These are phyloP conservation scores for Boechera stricta DNA, from an alignment of 345 rosid species.

Conservation along the genomic window DNA sequence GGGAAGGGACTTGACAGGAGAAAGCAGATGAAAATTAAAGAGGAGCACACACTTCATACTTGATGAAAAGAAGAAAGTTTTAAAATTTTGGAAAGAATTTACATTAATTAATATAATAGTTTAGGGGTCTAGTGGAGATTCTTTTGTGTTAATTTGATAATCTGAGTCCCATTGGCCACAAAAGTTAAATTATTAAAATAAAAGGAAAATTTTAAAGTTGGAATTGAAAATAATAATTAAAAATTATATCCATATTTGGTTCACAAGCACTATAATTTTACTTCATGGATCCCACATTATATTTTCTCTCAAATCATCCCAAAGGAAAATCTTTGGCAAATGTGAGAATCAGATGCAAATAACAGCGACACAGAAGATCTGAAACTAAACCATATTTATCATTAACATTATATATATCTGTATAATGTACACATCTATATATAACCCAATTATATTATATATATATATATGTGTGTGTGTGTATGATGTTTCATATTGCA, in stretches of 20 bases:
- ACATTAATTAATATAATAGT: conserved; percentile 14
- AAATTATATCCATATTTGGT: conserved; percentile 16
- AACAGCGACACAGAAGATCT: conserved; percentile 12
- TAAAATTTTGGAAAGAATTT: conserved; percentile 1
- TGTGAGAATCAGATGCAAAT: conserved; percentile 37
- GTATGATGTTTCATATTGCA: conserved; percentile 24
- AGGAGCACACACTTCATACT: conserved; percentile 40
- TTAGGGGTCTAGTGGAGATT: conserved; percentile 44
- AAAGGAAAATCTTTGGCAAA: conserved; percentile 36
- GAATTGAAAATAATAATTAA: not conserved
- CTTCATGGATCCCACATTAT: conserved; percentile 39
- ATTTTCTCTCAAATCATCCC: conserved; percentile 30
- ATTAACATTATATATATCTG: not conserved
- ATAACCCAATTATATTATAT: not conserved
- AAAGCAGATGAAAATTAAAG: conserved; percentile 39
- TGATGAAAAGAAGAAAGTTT: conserved; percentile 38
- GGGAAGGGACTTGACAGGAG: conserved; percentile 43
- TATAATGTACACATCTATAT: not conserved
- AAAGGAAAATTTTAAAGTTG: conserved; percentile 13
- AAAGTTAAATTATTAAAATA: conserved; percentile 2
- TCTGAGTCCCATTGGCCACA: conserved; percentile 26
- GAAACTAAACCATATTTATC: conserved; percentile 16
- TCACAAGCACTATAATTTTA: conserved; percentile 23
- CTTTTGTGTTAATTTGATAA: conserved; percentile 33
- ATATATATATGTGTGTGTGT: not conserved